Evolutionary conservation across 2,329 filamentous ascomycete genomes (phyloP).

Genomic region (Fusarium udum): DNA sequence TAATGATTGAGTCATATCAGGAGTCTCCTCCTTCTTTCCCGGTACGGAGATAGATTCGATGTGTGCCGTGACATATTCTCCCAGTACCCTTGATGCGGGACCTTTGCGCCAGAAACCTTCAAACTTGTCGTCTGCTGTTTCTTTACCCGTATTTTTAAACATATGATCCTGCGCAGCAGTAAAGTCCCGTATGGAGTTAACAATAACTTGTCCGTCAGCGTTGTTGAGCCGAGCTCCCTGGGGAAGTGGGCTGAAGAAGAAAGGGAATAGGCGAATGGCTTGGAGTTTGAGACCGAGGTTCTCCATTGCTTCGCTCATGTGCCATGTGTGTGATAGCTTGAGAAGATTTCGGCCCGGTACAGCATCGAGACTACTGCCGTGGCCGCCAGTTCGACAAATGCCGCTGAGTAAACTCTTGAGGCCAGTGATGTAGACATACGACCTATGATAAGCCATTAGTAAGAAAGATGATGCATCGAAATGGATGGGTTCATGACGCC

Average conservation of each 20-base stretch:
- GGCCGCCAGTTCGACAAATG: neutral
- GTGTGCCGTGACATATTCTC: slow-evolving; percentile 1
- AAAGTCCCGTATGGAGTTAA: neutral
- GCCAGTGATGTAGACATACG: neutral
- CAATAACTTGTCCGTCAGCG: neutral
- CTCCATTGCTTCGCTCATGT: neutral
- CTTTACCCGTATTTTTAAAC: accelerated
- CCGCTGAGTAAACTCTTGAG: slow-evolving; percentile 12
- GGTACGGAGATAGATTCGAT: neutral
- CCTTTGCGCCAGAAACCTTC: slow-evolving; percentile 6
- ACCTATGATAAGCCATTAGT: neutral
- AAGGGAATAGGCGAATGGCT: slow-evolving; percentile 3
- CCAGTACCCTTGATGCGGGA: neutral
- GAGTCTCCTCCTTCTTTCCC: accelerated
- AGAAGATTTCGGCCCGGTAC: neutral
- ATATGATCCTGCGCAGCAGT: neutral
- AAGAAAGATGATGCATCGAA: accelerated
- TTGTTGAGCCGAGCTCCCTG: neutral
- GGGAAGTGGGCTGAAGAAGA: slow-evolving; percentile 1
- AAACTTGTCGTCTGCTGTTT: neutral
- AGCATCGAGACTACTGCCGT: neutral
- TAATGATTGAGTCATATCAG: accelerated
- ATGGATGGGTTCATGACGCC: accelerated
- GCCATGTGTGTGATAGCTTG: slow-evolving; percentile 9
- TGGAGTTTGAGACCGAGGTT: neutral